Conservation (phyloP, 2,329 filamentous ascomycete species). For the Trichoderma aggressivum region DNA sequence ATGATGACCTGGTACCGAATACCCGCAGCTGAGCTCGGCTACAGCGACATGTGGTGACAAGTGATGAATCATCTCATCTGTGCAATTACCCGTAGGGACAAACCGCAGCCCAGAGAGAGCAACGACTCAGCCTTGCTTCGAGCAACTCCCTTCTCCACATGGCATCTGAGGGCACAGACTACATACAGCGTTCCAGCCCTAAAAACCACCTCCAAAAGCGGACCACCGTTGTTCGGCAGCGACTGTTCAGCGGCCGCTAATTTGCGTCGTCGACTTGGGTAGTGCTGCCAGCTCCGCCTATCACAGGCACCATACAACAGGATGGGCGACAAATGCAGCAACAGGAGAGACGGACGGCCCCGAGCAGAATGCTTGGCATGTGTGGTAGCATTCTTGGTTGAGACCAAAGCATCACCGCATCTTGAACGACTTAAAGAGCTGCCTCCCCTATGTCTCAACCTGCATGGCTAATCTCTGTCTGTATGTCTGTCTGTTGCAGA, state of each 20-base stretch:
- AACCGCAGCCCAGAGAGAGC: neutral
- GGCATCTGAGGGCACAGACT: neutral
- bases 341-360: conserved; percentile 13
- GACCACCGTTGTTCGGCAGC: conserved; percentile 14
- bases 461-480: neutral
- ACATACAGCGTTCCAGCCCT: conserved; percentile 2
- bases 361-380: conserved; percentile 16
- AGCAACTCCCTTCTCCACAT: neutral
- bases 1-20: neutral
- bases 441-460: neutral
- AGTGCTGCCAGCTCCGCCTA: conserved; percentile 16
- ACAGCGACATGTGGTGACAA: neutral
- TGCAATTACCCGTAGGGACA: neutral
- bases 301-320: conserved; percentile 14
- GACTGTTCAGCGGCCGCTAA: conserved; percentile 18
- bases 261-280: conserved; percentile 11
- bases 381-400: neutral
- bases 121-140: neutral
- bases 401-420: neutral
- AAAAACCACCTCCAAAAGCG: neutral
- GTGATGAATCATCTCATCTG: neutral
- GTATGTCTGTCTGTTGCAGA: neutral
- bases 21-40: neutral
- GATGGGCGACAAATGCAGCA: conserved; percentile 16
- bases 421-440: neutral